Conservation (phyloP, 2,329 filamentous ascomycete genomes). For the Aspergillus ochraceus region DNA sequence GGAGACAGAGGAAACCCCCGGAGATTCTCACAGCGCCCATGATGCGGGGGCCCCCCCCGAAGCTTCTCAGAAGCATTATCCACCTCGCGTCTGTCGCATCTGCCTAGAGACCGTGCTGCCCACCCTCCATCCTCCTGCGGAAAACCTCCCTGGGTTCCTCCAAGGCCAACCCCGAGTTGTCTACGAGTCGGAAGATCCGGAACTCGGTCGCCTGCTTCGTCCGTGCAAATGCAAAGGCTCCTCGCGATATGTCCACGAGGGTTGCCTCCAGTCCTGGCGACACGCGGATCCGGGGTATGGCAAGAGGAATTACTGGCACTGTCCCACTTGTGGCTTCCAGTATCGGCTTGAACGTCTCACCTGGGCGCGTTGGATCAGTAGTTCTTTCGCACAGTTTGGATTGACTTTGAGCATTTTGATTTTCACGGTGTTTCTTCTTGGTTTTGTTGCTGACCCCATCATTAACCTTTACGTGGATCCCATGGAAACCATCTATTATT, state of each 20-base stretch:
- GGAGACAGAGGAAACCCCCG: conserved; percentile 9
- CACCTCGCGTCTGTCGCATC: conserved; percentile 79
- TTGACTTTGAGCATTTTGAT: conserved; percentile 74
- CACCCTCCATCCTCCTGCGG: conserved; percentile 57
- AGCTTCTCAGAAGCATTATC: conserved; percentile 55
- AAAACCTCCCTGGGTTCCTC: conserved; percentile 57
- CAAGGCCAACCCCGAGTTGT: conserved; percentile 58
- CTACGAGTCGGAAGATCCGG: conserved; percentile 73
- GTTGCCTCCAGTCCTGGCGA: conserved; percentile 82
- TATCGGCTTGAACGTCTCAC: conserved; percentile 77
- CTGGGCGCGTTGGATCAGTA: conserved; percentile 70
- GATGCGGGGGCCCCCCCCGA: conserved; percentile 16
- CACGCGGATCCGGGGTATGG: conserved; percentile 66
- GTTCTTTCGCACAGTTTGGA: conserved; percentile 63
- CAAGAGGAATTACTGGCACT: conserved; percentile 76
- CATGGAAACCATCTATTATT: conserved; percentile 59
- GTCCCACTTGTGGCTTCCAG: conserved; percentile 80
- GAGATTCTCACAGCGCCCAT: conserved; percentile 13
- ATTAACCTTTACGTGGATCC: conserved; percentile 87
- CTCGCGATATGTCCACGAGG: conserved; percentile 91
- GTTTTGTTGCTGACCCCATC: conserved; percentile 90
- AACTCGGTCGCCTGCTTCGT: conserved; percentile 75
- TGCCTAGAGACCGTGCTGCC: conserved; percentile 73
- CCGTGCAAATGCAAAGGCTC: conserved; percentile 94
- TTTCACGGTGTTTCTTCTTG: conserved; percentile 73